phyloP scores from a whole-genome alignment of 805 yeast species.

The Suhomyces tanzawaensis region DNA sequence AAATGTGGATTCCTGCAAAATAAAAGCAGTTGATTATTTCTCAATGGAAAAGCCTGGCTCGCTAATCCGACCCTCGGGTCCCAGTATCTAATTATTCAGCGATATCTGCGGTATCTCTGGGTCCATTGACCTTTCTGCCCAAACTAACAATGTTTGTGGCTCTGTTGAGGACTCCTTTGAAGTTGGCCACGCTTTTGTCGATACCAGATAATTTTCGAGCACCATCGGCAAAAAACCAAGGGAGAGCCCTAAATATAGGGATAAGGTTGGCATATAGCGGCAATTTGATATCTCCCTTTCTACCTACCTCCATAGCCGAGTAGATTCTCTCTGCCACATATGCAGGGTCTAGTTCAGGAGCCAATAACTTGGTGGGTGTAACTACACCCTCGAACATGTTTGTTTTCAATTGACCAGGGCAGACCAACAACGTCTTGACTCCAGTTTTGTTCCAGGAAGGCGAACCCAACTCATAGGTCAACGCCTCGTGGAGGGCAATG shows the following conservation, averaged over 20 bases:
- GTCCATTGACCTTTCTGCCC: no score
- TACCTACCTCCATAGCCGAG: conserved; percentile 55
- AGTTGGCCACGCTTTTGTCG: conserved; percentile 49
- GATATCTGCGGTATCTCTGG: no score
- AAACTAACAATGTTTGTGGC: no score
- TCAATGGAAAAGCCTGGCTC: no score
- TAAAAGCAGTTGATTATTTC: no score
- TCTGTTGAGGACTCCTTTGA: conserved; percentile 10
- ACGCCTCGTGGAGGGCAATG: conserved; percentile 78
- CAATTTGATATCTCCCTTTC: conserved; percentile 62
- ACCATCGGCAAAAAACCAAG: conserved; percentile 64
- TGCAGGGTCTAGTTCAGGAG: conserved; percentile 76
- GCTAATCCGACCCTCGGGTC: no score
- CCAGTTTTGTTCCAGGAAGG: conserved; percentile 46
- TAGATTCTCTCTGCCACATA: conserved; percentile 62
- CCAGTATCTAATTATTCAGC: no score
- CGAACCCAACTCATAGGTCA: conserved; percentile 65
- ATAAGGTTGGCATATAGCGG: conserved; percentile 78
- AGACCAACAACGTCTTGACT: conserved; percentile 69
- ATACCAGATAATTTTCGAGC: conserved; percentile 63
- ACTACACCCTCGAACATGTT: conserved; percentile 66
- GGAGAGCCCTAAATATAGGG: conserved; percentile 68
- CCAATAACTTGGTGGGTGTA: conserved; percentile 73
- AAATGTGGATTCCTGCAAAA: no score
- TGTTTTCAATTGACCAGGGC: conserved; percentile 87